phyloP scores from a whole-genome alignment of 116 monocot species.

The Zostera marina region DNA sequence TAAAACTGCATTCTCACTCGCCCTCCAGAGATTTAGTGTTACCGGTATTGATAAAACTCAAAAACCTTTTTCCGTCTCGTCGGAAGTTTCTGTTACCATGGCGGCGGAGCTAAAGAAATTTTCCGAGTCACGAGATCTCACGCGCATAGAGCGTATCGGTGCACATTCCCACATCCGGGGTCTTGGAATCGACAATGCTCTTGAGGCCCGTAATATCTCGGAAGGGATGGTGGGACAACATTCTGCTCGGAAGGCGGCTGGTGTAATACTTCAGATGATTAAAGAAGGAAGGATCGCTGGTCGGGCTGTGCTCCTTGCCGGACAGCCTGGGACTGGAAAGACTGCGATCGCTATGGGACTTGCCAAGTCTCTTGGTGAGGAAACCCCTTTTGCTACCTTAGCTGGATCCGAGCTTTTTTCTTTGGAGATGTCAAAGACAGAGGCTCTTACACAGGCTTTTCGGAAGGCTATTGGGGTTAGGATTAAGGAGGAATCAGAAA shows the following conservation, averaged over 20 bases:
- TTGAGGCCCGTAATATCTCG: constrained; percentile 59
- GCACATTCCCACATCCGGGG: constrained; percentile 98
- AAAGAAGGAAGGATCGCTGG: constrained; percentile 73
- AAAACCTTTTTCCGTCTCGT: background rate
- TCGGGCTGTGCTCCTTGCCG: constrained; percentile 63
- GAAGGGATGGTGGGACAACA: constrained; percentile 94
- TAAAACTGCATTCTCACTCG: too few species aligned
- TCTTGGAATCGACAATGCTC: constrained; percentile 63
- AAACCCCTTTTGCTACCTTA: constrained; percentile 77
- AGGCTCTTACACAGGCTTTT: constrained; percentile 90
- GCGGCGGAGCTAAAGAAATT: constrained; percentile 81
- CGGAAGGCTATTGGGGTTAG: constrained; percentile 68
- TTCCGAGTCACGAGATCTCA: constrained; percentile 67
- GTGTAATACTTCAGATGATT: constrained; percentile 73
- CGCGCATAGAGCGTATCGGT: constrained; percentile 90
- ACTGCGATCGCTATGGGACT: constrained; percentile 92
- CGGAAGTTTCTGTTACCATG: constrained; percentile 2
- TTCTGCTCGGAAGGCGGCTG: constrained; percentile 68
- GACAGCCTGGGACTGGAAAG: constrained; percentile 96
- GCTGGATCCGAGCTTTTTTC: constrained; percentile 81
- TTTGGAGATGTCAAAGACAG: constrained; percentile 85
- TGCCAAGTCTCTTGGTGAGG: constrained; percentile 76
- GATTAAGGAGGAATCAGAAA: constrained; percentile 95
- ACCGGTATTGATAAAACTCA: too few species aligned
- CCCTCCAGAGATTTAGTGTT: too few species aligned